phyloP scores from a whole-genome alignment of 176 grass and related monocot genomes.

The Raddia guianensis region DNA sequence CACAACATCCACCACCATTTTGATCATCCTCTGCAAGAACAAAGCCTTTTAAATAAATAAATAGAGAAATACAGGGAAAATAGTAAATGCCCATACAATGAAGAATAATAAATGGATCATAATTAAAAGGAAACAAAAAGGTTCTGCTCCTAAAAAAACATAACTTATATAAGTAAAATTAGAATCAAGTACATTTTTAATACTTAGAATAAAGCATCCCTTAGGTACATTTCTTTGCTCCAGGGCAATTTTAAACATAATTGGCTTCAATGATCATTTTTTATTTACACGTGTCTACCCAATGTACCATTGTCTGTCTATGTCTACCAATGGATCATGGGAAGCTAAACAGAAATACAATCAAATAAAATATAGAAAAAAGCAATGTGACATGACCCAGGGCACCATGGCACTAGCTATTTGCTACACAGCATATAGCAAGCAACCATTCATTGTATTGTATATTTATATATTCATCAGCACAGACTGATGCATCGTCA shows the following conservation, averaged over 20 bases:
- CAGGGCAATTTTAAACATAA: background rate
- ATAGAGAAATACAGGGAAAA: background rate
- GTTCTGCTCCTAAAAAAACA: conserved; percentile 5
- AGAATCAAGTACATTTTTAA: background rate
- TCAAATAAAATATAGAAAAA: background rate
- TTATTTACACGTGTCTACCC: background rate
- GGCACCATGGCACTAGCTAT: background rate
- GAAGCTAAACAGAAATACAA: background rate
- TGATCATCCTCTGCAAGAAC: conserved; percentile 47
- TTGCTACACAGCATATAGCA: background rate
- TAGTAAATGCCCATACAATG: background rate
- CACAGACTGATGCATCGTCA: background rate
- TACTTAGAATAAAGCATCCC: background rate
- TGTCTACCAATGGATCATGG: background rate
- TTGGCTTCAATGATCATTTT: background rate
- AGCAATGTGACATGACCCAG: background rate
- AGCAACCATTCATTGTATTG: background rate
- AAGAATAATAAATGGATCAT: background rate
- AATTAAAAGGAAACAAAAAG: background rate
- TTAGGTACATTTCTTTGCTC: background rate
- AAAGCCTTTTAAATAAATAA: conserved; percentile 22
- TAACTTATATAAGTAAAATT: background rate
- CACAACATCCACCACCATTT: background rate
- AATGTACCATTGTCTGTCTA: background rate
- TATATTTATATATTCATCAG: background rate